phyloP scores from a whole-genome alignment of 2,329 filamentous ascomycete genomes.

The Exophiala oligosperma region DNA sequence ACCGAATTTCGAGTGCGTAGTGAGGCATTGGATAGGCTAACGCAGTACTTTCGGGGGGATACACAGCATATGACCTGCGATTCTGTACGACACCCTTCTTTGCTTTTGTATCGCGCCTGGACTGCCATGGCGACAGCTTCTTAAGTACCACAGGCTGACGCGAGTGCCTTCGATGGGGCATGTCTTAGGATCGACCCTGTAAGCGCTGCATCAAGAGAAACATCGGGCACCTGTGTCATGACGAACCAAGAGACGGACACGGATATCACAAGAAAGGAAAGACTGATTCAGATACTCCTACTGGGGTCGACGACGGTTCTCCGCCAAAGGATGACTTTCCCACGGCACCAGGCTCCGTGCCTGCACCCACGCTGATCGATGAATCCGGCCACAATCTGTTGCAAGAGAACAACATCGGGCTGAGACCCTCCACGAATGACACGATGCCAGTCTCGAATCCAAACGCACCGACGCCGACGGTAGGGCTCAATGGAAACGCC shows the following conservation, averaged over 20 bases:
- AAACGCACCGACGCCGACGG: slow-evolving; percentile 67
- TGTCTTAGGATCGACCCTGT: slow-evolving; percentile 82
- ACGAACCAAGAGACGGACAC: slow-evolving; percentile 81
- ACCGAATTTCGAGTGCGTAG: slow-evolving; percentile 27
- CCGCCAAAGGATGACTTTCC: slow-evolving; percentile 45
- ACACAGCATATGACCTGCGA: slow-evolving; percentile 88
- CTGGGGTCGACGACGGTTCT: slow-evolving; percentile 58
- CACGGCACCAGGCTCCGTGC: slow-evolving; percentile 43
- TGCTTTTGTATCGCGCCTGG: slow-evolving; percentile 7
- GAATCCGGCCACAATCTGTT: slow-evolving; percentile 48
- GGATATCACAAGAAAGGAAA: slow-evolving; percentile 72
- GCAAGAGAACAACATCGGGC: slow-evolving; percentile 41
- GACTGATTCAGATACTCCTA: slow-evolving; percentile 57
- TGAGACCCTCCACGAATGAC: slow-evolving; percentile 48
- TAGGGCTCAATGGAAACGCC: slow-evolving; percentile 63
- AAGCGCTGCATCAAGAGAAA: slow-evolving; percentile 97
- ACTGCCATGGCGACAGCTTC: slow-evolving; percentile 25
- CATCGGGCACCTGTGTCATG: slow-evolving; percentile 97
- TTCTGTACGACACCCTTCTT: slow-evolving; percentile 56
- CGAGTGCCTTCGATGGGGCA: slow-evolving; percentile 37
- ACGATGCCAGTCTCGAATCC: slow-evolving; percentile 23
- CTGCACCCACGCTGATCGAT: slow-evolving; percentile 60
- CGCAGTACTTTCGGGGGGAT: slow-evolving; percentile 39
- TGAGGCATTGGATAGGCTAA: slow-evolving; percentile 46
- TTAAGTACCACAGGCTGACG: slow-evolving; percentile 30